Evolutionary conservation across 306 rosid species (phyloP).

Genomic region (Citrullus colocynthis): DNA sequence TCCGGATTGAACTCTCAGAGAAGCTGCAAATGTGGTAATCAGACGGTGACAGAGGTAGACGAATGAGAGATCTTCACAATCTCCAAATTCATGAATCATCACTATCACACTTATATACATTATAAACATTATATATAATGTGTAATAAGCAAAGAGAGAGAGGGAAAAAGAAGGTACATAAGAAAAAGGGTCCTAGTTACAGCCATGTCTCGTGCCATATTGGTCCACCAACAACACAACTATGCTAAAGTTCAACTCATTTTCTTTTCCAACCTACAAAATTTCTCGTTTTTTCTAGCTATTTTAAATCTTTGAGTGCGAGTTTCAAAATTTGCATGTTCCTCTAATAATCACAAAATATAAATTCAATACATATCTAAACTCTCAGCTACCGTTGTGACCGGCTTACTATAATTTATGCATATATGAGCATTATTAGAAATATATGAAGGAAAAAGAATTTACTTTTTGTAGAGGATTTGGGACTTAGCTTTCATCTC

Average conservation of each 20-base stretch:
- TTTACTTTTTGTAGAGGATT: not conserved
- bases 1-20: not conserved
- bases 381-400: too few species aligned
- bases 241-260: too few species aligned
- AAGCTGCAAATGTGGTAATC: not conserved
- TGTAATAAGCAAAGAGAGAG: not conserved
- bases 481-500: not conserved
- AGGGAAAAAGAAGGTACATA: not conserved
- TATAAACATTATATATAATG: too few species aligned
- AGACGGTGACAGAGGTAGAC: not conserved
- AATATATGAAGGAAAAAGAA: not conserved
- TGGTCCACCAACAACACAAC: not conserved
- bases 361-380: too few species aligned
- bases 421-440: not conserved
- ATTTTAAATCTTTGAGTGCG: too few species aligned
- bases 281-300: too few species aligned
- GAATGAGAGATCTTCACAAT: not conserved
- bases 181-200: not conserved
- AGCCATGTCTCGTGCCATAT: not conserved
- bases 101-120: not conserved
- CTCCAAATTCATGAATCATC: not conserved
- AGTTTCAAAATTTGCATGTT: too few species aligned
- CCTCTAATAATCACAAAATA: too few species aligned
- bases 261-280: too few species aligned
- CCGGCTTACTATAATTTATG: too few species aligned